Base-by-base conservation (phyloP, 2,329 filamentous ascomycete genomes). In the Akanthomyces lecanii region DNA sequence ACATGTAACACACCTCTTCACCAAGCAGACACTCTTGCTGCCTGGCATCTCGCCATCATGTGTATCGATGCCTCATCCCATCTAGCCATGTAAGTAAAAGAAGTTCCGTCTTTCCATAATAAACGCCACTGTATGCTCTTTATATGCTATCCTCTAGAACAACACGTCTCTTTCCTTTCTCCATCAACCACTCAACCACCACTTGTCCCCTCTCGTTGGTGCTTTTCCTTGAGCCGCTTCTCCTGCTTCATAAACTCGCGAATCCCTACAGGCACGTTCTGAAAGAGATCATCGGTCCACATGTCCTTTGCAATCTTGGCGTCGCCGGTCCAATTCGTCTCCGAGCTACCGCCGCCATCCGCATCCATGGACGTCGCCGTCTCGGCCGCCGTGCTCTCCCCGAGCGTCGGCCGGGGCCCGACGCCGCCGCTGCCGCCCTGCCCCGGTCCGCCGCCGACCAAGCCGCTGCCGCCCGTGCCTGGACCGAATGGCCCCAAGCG, bases 231-330 rank as follows among this genome's bases (percentile, higher is more conserved):
- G 65, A 99, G 76, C 74, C 81, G 89, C 83, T 98, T 98, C 79
- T 99, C 95, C 65, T 89, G 92, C 79, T 89, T 92, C 94, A 99
- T 98, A 71, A 99, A 99, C 75, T 97, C 94, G 65, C 91, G 82
- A 67, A 99, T 97, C 0, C 94, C 95, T 11, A 98, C 90, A 0
- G 95, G 94, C 59, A 99, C 87, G 67, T 85, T 86, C 56, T 85
- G 84, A 70, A 96, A 96, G 42, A 96, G 72, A 56, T 91, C 87
- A 2, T 87, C 86, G 61, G 85, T 81, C 80, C 80, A 85, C 55
- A 82, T 73, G 65, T 87, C 82, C 67, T 81, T 83, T 2, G 76
- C 75, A 60, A 79, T 78, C 69, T 75, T 78, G 51, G 74, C 67
- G 30, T 71, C 73, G 12, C 73, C 47, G 48, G 42, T 10, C 36